A percentile compares a stretch with the other conserved stretches of the same genome.
Conservation (phyloP, 371 early-diverging fungal species). For the Smittium culicis region DNA sequence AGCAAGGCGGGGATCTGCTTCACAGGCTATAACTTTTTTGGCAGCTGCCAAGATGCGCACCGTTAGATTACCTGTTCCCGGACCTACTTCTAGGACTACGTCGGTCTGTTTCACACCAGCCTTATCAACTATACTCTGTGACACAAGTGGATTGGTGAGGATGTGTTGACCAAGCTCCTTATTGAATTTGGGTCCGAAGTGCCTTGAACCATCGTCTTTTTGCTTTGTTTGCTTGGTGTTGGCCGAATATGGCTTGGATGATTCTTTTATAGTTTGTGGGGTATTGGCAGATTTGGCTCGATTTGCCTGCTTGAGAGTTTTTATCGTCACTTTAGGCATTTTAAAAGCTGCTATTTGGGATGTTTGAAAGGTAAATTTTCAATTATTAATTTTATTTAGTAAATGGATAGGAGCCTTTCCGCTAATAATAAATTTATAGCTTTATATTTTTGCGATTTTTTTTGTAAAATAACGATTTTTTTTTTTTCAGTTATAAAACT, state of each 20-base stretch:
- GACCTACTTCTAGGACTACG: conserved; percentile 96
- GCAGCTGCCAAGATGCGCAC: conserved; percentile 88
- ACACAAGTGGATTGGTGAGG: conserved; percentile 96
- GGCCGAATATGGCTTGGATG: conserved; percentile 17
- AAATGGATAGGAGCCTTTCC: too few species aligned
- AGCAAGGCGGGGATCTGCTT: conserved; percentile 95
- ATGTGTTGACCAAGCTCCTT: conserved; percentile 99
- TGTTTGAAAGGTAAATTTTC: too few species aligned
- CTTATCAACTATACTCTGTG: conserved; percentile 96
- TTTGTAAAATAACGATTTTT: too few species aligned
- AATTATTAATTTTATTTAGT: too few species aligned
- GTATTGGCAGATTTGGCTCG: conserved; percentile 28
- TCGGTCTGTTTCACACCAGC: conserved; percentile 87
- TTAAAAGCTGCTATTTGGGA: too few species aligned
- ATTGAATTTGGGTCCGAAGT: conserved; percentile 77
- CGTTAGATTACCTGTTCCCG: conserved; percentile 99
- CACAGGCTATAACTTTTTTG: conserved; percentile 90
- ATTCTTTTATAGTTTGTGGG: conserved; percentile 21
- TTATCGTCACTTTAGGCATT: conserved; percentile 32
- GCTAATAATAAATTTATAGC: too few species aligned
- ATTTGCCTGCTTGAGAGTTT: conserved; percentile 27
- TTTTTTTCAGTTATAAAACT: too few species aligned
- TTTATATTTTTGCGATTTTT: too few species aligned
- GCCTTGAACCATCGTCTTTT: conserved; percentile 18
- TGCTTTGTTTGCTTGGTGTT: conserved; percentile 3